Conservation (phyloP, 1,284 basidiomycete species). For the Apiotrichum mycotoxinovorans region DNA sequence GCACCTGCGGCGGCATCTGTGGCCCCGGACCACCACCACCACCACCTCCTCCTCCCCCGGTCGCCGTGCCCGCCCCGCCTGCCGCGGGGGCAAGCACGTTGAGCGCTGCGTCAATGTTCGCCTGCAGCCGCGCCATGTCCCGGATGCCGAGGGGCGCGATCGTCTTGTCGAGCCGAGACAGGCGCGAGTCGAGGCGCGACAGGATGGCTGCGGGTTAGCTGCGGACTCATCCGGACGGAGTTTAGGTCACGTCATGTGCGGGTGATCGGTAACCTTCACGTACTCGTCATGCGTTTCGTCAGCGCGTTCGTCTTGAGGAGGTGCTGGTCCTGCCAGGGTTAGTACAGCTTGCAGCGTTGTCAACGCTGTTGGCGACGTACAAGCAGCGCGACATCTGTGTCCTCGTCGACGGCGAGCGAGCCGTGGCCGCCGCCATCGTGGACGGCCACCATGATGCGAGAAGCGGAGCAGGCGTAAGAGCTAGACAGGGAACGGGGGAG, state of each 20-base stretch:
- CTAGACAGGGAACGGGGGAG: too few relatives aligned
- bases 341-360: too few relatives aligned
- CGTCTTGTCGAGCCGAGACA: conserved; percentile 47
- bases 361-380: conserved; percentile 18
- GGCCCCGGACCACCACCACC: too few relatives aligned
- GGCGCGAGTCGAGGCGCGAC: conserved; percentile 44
- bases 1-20: neutral
- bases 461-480: too few relatives aligned
- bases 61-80: too few relatives aligned
- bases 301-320: conserved; percentile 48
- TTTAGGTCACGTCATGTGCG: too few relatives aligned
- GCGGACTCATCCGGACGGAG: too few relatives aligned
- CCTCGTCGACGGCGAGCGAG: conserved; percentile 42
- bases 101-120: conserved; percentile 13
- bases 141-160: conserved; percentile 48
- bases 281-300: conserved; percentile 48
- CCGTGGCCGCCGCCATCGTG: conserved; percentile 6
- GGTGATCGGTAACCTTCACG: too few relatives aligned
- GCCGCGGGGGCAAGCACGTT: neutral
- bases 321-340: conserved; percentile 43
- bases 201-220: conserved; percentile 38
- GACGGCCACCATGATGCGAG: conserved; percentile 9
- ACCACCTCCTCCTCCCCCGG: too few relatives aligned
- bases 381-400: conserved; percentile 47
- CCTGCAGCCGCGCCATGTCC: conserved; percentile 27